Conservation (phyloP, 805 yeast genomes). For the Nakazawaea siamensis region DNA sequence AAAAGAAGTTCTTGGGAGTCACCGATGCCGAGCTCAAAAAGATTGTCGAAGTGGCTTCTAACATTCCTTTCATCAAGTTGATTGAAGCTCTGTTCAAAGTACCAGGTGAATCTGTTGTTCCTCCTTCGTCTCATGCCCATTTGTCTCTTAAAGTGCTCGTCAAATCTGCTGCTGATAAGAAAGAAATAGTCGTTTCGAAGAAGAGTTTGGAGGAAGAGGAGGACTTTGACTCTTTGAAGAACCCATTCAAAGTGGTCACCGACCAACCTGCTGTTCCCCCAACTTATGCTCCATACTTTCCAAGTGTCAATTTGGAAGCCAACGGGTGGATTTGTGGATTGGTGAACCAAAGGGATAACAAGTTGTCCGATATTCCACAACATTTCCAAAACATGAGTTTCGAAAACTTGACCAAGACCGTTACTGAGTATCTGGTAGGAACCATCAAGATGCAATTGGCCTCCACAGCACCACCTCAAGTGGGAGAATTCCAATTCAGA, state of each 20-base stretch:
- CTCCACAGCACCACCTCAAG: slow-evolving; percentile 68
- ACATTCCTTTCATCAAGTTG: slow-evolving; percentile 62
- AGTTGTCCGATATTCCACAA: slow-evolving; percentile 63
- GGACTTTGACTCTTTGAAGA: slow-evolving; percentile 55
- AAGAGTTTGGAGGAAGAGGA: slow-evolving; percentile 45
- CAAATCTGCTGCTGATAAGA: slow-evolving; percentile 63
- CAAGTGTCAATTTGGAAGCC: slow-evolving; percentile 25
- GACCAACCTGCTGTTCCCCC: slow-evolving; percentile 63
- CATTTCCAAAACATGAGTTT: slow-evolving; percentile 42
- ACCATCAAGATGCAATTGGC: slow-evolving; percentile 70
- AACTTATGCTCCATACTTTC: slow-evolving; percentile 73
- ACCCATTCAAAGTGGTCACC: slow-evolving; percentile 61
- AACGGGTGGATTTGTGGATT: slow-evolving; percentile 63
- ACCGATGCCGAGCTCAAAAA: slow-evolving; percentile 37
- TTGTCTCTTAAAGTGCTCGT: slow-evolving; percentile 68
- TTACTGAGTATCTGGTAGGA: slow-evolving; percentile 44
- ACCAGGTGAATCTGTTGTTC: slow-evolving; percentile 73
- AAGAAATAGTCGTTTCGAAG: slow-evolving; percentile 37
- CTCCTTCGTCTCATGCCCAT: slow-evolving; percentile 69
- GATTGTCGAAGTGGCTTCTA: slow-evolving; percentile 47
- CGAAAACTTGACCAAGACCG: slow-evolving; percentile 44
- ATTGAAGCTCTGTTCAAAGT: slow-evolving; percentile 69
- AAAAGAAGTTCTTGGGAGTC: slow-evolving; percentile 45
- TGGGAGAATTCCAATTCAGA: slow-evolving; percentile 62
- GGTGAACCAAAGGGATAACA: slow-evolving; percentile 68